Percentiles rank a stretch among this genome's conserved stretches.
phyloP scores from a whole-genome alignment of 1,139 yeast genomes.

The Hemisphaericaspora xylofermentans region DNA sequence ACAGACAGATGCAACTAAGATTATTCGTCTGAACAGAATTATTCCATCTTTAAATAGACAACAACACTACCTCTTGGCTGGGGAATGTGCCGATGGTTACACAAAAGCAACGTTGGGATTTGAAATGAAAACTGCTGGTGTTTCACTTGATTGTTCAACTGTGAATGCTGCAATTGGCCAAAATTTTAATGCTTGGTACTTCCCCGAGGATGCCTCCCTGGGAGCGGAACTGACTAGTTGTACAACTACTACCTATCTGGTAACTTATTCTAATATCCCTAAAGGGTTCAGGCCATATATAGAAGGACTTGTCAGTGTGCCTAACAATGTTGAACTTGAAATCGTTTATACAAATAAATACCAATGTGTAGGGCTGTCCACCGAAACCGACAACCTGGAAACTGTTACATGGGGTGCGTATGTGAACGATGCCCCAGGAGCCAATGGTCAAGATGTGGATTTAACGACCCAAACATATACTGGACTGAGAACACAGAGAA shows the following conservation, averaged over 20 bases:
- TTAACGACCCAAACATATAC: constrained; percentile 26
- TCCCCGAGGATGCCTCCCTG: constrained; percentile 20
- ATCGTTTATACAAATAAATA: constrained; percentile 12
- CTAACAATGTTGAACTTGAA: neutral
- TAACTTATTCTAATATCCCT: too few relatives aligned
- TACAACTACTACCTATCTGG: too few relatives aligned
- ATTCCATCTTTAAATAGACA: constrained; percentile 18
- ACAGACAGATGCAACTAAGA: constrained; percentile 1
- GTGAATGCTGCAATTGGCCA: constrained; percentile 22
- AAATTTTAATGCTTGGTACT: constrained; percentile 22
- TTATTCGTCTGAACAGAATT: constrained; percentile 11
- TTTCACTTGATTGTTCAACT: constrained; percentile 22
- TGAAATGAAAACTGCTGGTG: constrained; percentile 2
- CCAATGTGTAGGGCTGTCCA: constrained; percentile 14
- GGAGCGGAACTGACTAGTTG: too few relatives aligned
- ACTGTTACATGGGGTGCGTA: constrained; percentile 12
- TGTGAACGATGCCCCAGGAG: constrained; percentile 15
- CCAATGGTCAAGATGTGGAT: constrained; percentile 22
- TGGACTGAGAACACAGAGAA: constrained; percentile 20
- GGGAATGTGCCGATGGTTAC: constrained; percentile 25
- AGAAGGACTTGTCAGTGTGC: constrained; percentile 15
- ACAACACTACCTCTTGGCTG: constrained; percentile 21
- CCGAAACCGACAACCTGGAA: neutral
- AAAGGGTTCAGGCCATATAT: constrained; percentile 33
- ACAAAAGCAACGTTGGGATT: constrained; percentile 25